Base-by-base conservation (phyloP, 345 rosid genomes). In the Cardamine chenopodiifolia region DNA sequence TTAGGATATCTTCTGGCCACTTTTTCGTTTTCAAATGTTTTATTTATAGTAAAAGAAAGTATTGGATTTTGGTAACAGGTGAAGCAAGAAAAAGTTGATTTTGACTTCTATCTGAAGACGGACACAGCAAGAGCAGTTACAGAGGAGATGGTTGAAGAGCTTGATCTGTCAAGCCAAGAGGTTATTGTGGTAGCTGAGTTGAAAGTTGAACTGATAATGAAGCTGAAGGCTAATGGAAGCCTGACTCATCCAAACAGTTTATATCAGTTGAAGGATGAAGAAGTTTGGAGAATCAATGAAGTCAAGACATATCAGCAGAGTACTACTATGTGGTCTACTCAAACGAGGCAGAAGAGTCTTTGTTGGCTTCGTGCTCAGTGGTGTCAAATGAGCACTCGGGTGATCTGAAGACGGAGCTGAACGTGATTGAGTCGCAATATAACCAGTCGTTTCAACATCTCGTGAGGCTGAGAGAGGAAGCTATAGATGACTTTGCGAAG, bases 91-190 rank as follows among this genome's bases (percentile, higher is more conserved):
- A 87, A 86, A 56, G 84, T 93, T 48, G 83, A 89, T 84, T 90
- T 93, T 65, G 80, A 74, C 22, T 90, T 87, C 79, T 89, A 80
- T 70, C 87, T 89, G 39, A 90, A 86, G 69, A 76, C 86, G 15
- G 98, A 93, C 71, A 90, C 98, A 49, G 84, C 92, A 40, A 65
- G 77, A 23, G 83, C 88, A 1, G 87, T 90, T 40, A 90, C 92
- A 6, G 79, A 78, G 19, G 98, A 93, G 81, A 90, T 93, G 96
- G 97, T 84, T 57, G 93, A 89, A 74, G 90, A 86, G 70, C 81
- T 90, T 68, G 90, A 83, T 73, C 82, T 93, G 69, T 76, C 86
- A 39, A 80, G 81, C 52, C 88, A 89, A 76, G 94, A 93, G 72
- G 91, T 88, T 64, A 75, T 74, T 66, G 83, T 89, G 74, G 88